These are phyloP conservation scores for Medakamo hakoo DNA, from an alignment of 139 green algal species.

Conservation along the genomic window DNA sequence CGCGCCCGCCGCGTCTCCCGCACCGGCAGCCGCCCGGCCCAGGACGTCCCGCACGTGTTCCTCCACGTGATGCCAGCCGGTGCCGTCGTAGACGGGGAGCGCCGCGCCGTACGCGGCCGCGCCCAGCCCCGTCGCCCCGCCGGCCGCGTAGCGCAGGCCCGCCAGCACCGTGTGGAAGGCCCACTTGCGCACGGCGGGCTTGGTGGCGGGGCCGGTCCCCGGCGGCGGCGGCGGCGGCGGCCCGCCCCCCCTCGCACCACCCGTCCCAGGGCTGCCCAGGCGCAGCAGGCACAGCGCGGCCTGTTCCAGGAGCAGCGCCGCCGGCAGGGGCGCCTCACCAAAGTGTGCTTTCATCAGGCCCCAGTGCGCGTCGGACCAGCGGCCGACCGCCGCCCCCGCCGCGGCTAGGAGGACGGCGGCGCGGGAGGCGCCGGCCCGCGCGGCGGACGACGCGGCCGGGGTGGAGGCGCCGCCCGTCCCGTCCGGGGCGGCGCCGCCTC, in stretches of 20 bases:
- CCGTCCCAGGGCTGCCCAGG: too few relatives aligned
- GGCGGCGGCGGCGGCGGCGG: too few relatives aligned
- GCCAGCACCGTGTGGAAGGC: not conserved
- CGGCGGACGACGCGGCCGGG: too few relatives aligned
- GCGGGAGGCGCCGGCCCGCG: not conserved
- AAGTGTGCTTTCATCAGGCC: not conserved
- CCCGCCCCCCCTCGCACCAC: too few relatives aligned
- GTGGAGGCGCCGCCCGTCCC: not conserved
- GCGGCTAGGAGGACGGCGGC: not conserved
- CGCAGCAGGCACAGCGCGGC: not conserved
- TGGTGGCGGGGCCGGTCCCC: too few relatives aligned
- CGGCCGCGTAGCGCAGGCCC: not conserved
- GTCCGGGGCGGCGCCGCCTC: not conserved
- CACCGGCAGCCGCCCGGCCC: too few relatives aligned
- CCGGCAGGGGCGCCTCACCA: not conserved
- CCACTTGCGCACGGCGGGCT: not conserved
- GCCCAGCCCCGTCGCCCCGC: not conserved
- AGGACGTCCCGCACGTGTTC: not conserved
- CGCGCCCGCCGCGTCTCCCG: not conserved
- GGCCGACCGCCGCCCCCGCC: too few relatives aligned
- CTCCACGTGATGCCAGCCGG: not conserved
- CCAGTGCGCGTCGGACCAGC: not conserved
- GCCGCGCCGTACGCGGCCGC: not conserved
- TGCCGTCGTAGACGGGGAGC: not conserved
- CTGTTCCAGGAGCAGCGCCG: not conserved